A percentile compares a stretch with the other conserved stretches of the same genome.
phyloP scores from a whole-genome alignment of 345 rosid genomes.

The Pseudoturritis turrita region DNA sequence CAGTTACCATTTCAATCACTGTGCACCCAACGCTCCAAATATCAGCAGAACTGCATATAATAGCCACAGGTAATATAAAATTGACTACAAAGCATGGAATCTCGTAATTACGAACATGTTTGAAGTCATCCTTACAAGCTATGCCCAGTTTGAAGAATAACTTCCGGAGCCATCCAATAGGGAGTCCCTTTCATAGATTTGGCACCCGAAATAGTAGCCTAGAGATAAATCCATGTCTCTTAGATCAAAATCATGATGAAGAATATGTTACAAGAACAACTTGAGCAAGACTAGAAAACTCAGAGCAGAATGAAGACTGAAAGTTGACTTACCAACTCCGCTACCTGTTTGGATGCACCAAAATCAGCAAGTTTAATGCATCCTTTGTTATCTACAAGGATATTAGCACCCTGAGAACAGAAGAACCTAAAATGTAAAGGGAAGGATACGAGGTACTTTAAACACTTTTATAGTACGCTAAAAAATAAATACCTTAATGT shows the following conservation, averaged over 20 bases:
- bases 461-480: background rate
- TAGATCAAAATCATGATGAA: conserved; percentile 1
- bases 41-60: conserved; percentile 68
- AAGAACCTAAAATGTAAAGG: background rate
- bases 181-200: conserved; percentile 98
- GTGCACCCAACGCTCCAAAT: conserved; percentile 97
- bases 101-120: background rate
- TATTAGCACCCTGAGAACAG: conserved; percentile 77
- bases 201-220: conserved; percentile 89
- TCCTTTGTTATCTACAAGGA: conserved; percentile 85
- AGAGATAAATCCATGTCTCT: conserved; percentile 17
- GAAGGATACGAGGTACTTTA: background rate
- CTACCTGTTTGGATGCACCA: conserved; percentile 96
- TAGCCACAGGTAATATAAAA: background rate
- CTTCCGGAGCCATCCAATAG: conserved; percentile 99
- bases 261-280: background rate
- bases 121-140: conserved; percentile 55
- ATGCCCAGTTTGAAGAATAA: conserved; percentile 91
- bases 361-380: conserved; percentile 95
- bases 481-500: conserved; percentile 60
- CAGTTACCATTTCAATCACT: conserved; percentile 94
- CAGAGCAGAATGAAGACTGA: background rate
- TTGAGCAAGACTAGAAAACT: background rate
- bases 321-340: conserved; percentile 56
- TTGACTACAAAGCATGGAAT: background rate